Evolutionary conservation across 306 rosid genomes (phyloP).

Genomic region (Calophaca sinica): DNA sequence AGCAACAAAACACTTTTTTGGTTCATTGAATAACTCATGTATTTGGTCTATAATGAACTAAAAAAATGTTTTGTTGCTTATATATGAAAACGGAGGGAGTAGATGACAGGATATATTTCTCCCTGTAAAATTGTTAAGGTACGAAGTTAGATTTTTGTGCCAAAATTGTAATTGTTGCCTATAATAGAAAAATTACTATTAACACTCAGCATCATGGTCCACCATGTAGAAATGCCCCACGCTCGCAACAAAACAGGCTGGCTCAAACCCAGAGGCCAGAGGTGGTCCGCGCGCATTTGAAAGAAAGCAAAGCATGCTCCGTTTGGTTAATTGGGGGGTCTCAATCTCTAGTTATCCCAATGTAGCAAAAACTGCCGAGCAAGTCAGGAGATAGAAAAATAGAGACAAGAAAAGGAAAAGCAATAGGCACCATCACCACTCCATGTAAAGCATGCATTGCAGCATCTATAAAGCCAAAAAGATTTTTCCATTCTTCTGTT

Average conservation of each 20-base stretch:
- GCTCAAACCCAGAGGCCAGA: conserved; percentile 35
- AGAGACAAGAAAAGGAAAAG: conserved; percentile 42
- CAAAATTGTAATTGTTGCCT: conserved; percentile 57
- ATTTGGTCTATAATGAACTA: too few species aligned
- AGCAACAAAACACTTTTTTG: too few species aligned
- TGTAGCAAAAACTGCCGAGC: conserved; percentile 49
- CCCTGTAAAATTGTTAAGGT: conserved; percentile 8
- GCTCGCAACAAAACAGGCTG: conserved; percentile 50
- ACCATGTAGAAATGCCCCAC: conserved; percentile 43
- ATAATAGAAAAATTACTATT: conserved; percentile 51
- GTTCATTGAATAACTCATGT: too few species aligned
- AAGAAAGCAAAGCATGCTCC: conserved; percentile 45
- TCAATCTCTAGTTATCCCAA: conserved; percentile 44
- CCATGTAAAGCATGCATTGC: conserved; percentile 29
- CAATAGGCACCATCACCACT: conserved; percentile 29
- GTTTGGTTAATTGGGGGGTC: conserved; percentile 40
- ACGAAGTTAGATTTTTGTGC: conserved; percentile 43
- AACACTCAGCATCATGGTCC: conserved; percentile 44
- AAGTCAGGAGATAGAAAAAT: conserved; percentile 32
- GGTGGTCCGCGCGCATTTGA: conserved; percentile 41
- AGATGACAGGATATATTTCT: conserved; percentile 30
- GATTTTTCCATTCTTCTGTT: conserved; percentile 36
- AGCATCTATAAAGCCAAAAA: conserved; percentile 40
- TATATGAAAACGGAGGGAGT: too few species aligned
- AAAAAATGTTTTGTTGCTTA: too few species aligned